Conservation (phyloP, 2,329 filamentous ascomycete species). For the Septoria linicola region DNA sequence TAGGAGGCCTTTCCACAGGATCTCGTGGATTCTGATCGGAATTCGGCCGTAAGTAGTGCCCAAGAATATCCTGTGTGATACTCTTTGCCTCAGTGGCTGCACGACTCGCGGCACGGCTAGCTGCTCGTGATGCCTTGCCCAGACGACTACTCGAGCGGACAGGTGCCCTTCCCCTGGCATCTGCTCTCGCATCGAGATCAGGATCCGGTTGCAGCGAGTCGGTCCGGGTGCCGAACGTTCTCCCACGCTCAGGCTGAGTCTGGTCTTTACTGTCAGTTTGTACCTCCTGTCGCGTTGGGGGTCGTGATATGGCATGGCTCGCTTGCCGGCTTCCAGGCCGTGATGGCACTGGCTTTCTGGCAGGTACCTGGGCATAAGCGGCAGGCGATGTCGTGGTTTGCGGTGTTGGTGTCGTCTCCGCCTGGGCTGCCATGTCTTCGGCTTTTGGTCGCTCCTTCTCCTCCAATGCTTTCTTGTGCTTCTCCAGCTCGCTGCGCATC, state of each 20-base stretch:
- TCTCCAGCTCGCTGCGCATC: conserved; percentile 47
- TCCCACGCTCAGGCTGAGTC: conserved; percentile 11
- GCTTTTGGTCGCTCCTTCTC: conserved; percentile 21
- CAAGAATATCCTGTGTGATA: conserved; percentile 26
- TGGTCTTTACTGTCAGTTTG: conserved; percentile 8
- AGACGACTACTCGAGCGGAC: conserved; percentile 22
- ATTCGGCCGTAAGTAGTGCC: conserved; percentile 17
- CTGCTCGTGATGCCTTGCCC: conserved; percentile 20
- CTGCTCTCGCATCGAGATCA: conserved; percentile 19
- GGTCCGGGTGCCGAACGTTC: conserved; percentile 11
- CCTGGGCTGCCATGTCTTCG: conserved; percentile 14
- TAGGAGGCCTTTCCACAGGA: conserved; percentile 16
- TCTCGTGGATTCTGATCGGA: conserved; percentile 13
- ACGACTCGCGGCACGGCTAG: conserved; percentile 21
- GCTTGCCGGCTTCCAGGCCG: conserved; percentile 21
- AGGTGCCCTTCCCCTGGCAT: conserved; percentile 18
- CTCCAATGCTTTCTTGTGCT: conserved; percentile 33
- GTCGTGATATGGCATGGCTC: conserved; percentile 9
- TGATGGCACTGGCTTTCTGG: conserved; percentile 31
- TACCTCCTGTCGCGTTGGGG: conserved; percentile 11
- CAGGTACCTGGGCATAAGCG: conserved; percentile 23
- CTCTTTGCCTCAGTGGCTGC: conserved; percentile 25
- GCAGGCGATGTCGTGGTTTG: conserved; percentile 9
- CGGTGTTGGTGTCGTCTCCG: conserved; percentile 16
- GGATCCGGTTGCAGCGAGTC: conserved; percentile 9